phyloP scores from a whole-genome alignment of 139 green algal genomes.

The Chlorella sorokiniana region DNA sequence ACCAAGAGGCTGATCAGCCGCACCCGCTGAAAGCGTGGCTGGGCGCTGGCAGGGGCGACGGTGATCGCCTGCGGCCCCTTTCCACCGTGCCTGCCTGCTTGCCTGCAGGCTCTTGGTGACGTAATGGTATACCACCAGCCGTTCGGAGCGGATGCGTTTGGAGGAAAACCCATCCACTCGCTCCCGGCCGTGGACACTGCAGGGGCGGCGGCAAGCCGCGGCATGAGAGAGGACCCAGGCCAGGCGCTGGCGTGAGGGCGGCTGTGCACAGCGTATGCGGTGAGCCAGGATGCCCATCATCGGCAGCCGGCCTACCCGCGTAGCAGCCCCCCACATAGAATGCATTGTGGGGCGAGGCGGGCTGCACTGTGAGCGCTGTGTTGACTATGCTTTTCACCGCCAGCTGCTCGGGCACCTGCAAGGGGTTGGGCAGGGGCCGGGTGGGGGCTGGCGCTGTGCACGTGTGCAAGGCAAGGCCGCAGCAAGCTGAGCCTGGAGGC shows the following conservation, averaged over 20 bases:
- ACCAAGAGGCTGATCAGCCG: no score
- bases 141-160: neutral
- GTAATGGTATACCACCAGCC: conserved; percentile 3
- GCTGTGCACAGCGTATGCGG: no score
- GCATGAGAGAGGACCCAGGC: no score
- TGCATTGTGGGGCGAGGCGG: conserved; percentile 8
- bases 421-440: neutral
- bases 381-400: conserved; percentile 1
- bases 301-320: neutral
- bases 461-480: neutral
- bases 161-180: neutral
- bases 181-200: neutral
- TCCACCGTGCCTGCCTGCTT: neutral
- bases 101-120: conserved; percentile 8
- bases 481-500: neutral
- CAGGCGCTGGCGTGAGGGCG: no score
- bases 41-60: neutral
- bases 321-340: neutral
- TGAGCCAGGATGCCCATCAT: no score
- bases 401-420: conserved; percentile 8
- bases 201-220: no score
- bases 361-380: conserved; percentile 2
- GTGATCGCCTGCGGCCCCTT: neutral
- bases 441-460: neutral
- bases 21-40: neutral